Percentiles rank a stretch among this genome's conserved stretches.
Conservation (phyloP, 1,284 basidiomycete genomes). For the Amylostereum areolatum region DNA sequence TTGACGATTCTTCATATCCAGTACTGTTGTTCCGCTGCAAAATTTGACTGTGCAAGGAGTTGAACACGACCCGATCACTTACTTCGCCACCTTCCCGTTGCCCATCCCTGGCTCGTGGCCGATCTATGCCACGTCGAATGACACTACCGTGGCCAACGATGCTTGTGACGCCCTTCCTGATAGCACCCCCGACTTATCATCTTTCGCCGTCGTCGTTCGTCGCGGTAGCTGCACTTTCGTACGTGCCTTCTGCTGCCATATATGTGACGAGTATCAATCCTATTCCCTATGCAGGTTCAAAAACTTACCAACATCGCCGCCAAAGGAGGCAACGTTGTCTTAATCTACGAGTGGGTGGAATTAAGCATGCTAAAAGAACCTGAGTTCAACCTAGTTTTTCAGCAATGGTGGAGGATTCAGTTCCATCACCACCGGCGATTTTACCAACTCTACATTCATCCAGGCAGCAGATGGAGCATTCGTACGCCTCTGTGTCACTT, state of each 20-base stretch:
- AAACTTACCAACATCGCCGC: conserved; percentile 44
- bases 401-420: conserved; percentile 42
- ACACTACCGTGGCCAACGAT: conserved; percentile 38
- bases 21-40: conserved; percentile 34
- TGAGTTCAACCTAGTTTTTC: not conserved
- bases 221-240: conserved; percentile 48
- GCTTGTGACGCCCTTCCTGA: conserved; percentile 50
- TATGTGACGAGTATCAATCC: not conserved
- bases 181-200: conserved; percentile 44
- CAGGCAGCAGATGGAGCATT: conserved; percentile 25
- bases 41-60: conserved; percentile 34
- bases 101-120: conserved; percentile 28
- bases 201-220: conserved; percentile 41
- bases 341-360: conserved; percentile 48
- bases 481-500: conserved; percentile 15
- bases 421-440: conserved; percentile 34
- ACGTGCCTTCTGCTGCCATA: conserved; percentile 5
- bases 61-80: conserved; percentile 34
- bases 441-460: conserved; percentile 33
- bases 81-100: conserved; percentile 33
- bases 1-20: conserved; percentile 6
- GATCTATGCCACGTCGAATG: conserved; percentile 37
- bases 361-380: not conserved
- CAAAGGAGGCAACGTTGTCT: conserved; percentile 39
- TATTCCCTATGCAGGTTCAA: conserved; percentile 23